Evolutionary conservation across 306 rosid genomes (phyloP), one percentile per base, ranked within the genome.

Genomic region (Cicer arietinum): DNA sequence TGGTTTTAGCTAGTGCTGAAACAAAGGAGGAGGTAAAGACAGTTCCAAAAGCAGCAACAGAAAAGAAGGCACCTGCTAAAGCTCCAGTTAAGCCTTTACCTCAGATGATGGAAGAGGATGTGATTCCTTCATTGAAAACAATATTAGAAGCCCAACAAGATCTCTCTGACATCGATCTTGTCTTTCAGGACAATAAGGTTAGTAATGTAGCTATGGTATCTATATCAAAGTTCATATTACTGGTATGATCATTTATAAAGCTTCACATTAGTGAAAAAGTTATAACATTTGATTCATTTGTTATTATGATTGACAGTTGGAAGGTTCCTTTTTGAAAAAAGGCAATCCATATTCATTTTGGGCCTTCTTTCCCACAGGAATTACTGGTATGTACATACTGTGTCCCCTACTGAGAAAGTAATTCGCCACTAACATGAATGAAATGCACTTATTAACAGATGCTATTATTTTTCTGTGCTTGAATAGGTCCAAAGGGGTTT

Each of bases 401-500:
- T 43, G 7, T 16, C 6, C 20, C 10, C 20, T 0, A 69, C 41
- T 81, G 25, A 35, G 64, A 44, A 64, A 81, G 42, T 64, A 39
- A n/a, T 1, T 67, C 16, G 44, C 14, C 18, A 74, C n/a, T 54
- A 58, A 52, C 57, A 78, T 48, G 17, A 14, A 17, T 74, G 39
- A 3, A 16, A 67, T 25, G 44, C 73, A 59, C 0, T 18, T 7
- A 25, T 43, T 68, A 41, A 80, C 22, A 5, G 62, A 73, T 11
- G 62, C 7, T 10, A 14, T 1, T 17, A 6, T 61, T 35, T 7
- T 81, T 83, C 17, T 59, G 58, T 58, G 17, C 3, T 51, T 82
- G 62, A 74, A 71, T 85, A 92, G 98, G 99, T 77, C 97, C 99
- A 57, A 94, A 94, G 71, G 99, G 96, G 58, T 90, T 94, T 82